Evolutionary conservation across 345 rosid genomes (phyloP).

Genomic region (Ricinus communis): DNA sequence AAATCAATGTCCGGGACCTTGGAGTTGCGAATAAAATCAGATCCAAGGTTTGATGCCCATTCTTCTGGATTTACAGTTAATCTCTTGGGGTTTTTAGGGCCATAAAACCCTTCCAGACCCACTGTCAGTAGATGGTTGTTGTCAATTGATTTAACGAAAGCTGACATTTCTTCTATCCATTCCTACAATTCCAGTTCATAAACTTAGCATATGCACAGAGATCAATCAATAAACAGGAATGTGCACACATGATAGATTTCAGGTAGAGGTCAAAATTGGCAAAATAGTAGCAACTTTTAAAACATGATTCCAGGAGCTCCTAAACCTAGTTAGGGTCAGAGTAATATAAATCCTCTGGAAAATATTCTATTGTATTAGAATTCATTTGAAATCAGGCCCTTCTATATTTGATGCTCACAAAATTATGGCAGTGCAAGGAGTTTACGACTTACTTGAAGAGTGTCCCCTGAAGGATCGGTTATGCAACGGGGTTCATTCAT

Average conservation of each 20-base stretch:
- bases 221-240: background rate
- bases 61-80: slow-evolving; percentile 67
- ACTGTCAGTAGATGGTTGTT: slow-evolving; percentile 80
- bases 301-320: background rate
- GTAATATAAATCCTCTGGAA: background rate
- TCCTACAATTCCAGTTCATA: slow-evolving; percentile 46
- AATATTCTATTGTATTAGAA: background rate
- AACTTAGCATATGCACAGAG: background rate
- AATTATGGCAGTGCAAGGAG: background rate
- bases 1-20: slow-evolving; percentile 59
- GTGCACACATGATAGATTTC: background rate
- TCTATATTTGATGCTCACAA: background rate
- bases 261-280: background rate
- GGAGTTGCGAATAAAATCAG: slow-evolving; percentile 85
- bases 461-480: slow-evolving; percentile 89
- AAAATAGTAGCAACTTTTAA: background rate
- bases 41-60: slow-evolving; percentile 83
- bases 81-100: slow-evolving; percentile 77
- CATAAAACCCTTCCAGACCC: slow-evolving; percentile 95
- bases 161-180: slow-evolving; percentile 88
- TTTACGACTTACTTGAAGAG: slow-evolving; percentile 71
- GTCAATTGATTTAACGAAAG: slow-evolving; percentile 80
- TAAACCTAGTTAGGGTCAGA: background rate
- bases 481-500: slow-evolving; percentile 94
- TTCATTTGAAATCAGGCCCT: background rate